phyloP scores from a whole-genome alignment of 768 basidiomycete genomes.

The Termitomyces sp. region DNA sequence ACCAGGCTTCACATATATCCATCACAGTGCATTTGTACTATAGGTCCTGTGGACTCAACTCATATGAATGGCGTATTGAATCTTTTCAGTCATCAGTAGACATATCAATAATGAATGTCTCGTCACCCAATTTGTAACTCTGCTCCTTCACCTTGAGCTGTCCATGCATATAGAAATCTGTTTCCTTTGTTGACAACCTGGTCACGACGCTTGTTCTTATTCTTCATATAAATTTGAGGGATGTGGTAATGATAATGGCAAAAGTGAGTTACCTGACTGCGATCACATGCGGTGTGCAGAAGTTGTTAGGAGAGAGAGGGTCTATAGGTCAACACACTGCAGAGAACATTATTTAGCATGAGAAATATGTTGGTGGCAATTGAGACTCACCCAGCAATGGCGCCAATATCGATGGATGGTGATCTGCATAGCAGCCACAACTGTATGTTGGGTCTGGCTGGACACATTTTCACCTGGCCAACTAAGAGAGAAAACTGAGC shows the following conservation, averaged over 20 bases:
- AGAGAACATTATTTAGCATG: background rate
- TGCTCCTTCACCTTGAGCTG: constrained; percentile 20
- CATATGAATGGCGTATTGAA: background rate
- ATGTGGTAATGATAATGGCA: constrained; percentile 39
- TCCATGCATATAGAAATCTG: constrained; percentile 12
- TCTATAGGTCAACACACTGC: constrained; percentile 53
- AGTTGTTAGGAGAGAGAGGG: constrained; percentile 49
- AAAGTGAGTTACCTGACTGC: constrained; percentile 60
- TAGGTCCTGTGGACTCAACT: background rate
- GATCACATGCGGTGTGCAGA: constrained; percentile 56
- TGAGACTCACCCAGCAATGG: constrained; percentile 44
- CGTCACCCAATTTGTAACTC: constrained; percentile 36
- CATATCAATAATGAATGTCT: constrained; percentile 39
- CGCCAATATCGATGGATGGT: constrained; percentile 60
- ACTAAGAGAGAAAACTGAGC: background rate
- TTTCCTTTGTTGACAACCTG: constrained; percentile 21
- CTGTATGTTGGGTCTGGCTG: too few relatives aligned
- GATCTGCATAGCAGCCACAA: constrained; percentile 63
- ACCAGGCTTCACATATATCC: background rate
- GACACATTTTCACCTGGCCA: constrained; percentile 70
- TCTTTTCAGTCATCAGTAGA: constrained; percentile 24
- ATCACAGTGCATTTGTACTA: background rate
- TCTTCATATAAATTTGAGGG: constrained; percentile 47
- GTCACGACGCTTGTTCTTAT: constrained; percentile 49
- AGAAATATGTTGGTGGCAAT: background rate